Percentiles rank a stretch among this genome's conserved stretches.
Evolutionary conservation across 106 monocot genomes (phyloP).

Genomic region (Triglochin maritima): DNA sequence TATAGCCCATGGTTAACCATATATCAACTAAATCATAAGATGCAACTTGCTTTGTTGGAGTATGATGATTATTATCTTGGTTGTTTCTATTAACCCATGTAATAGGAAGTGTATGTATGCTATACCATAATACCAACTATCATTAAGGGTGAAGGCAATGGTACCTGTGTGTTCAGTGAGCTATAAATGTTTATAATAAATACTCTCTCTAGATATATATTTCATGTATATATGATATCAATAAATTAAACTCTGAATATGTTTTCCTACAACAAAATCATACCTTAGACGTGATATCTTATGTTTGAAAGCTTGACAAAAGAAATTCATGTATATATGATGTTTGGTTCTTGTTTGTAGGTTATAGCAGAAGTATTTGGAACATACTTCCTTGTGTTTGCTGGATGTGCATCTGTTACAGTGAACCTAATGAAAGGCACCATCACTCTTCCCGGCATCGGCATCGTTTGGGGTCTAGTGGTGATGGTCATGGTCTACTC

Average conservation of each 20-base stretch:
- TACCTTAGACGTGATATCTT: not conserved
- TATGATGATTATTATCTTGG: too few relatives aligned
- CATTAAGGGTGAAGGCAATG: too few relatives aligned
- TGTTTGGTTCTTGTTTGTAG: slow-evolving; percentile 15
- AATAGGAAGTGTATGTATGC: too few relatives aligned
- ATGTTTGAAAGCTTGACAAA: not conserved
- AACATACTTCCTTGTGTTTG: slow-evolving; percentile 75
- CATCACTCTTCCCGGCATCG: slow-evolving; percentile 62
- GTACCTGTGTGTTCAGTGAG: too few relatives aligned
- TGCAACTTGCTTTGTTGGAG: too few relatives aligned
- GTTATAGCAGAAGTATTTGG: slow-evolving; percentile 62
- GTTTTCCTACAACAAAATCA: not conserved
- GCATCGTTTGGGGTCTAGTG: slow-evolving; percentile 63
- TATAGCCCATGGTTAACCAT: too few relatives aligned
- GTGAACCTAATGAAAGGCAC: slow-evolving; percentile 39
- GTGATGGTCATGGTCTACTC: slow-evolving; percentile 75
- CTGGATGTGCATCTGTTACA: slow-evolving; percentile 59
- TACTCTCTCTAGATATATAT: too few relatives aligned
- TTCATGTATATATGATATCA: not conserved
- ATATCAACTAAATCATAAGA: too few relatives aligned
- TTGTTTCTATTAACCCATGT: too few relatives aligned
- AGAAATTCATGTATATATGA: not conserved
- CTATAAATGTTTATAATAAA: too few relatives aligned
- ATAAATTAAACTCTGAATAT: not conserved
- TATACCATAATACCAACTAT: too few relatives aligned